Evolutionary conservation across 352 stramenopile species (phyloP).

Genomic region (Globisporangium splendens): DNA sequence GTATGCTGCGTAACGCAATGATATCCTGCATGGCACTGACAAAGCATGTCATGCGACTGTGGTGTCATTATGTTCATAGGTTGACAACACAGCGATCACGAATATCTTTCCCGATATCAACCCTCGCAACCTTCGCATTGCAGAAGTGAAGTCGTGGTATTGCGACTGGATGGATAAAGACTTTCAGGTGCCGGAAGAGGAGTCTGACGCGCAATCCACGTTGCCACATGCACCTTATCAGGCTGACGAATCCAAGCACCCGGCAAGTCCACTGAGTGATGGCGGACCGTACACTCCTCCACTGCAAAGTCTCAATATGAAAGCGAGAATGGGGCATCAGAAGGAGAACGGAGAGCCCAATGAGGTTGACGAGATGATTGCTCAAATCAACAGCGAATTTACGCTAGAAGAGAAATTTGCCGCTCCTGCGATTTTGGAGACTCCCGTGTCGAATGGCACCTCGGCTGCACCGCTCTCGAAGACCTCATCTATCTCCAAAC

Average conservation of each 20-base stretch:
- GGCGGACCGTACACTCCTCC: constrained; percentile 5
- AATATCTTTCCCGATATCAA: constrained; percentile 83
- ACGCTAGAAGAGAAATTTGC: constrained; percentile 49
- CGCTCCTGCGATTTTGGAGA: constrained; percentile 4
- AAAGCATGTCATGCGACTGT: background rate
- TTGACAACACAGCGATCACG: constrained; percentile 46
- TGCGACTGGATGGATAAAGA: constrained; percentile 65
- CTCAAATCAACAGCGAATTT: constrained; percentile 33
- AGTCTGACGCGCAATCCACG: constrained; percentile 1
- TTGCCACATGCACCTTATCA: background rate
- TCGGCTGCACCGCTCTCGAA: constrained; percentile 4
- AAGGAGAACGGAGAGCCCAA: constrained; percentile 2
- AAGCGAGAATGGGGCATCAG: too few relatives aligned
- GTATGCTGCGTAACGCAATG: background rate
- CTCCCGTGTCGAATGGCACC: background rate
- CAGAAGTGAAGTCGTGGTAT: constrained; percentile 79
- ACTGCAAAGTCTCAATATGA: background rate
- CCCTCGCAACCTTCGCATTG: constrained; percentile 71
- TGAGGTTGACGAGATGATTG: constrained; percentile 40
- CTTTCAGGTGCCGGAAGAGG: constrained; percentile 16
- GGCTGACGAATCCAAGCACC: background rate
- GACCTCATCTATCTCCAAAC: constrained; percentile 28
- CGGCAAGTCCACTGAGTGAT: background rate
- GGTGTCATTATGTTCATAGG: constrained; percentile 11
- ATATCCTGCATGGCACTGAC: background rate